Base-by-base conservation (phyloP, 805 yeast species). In the Ogataea dorogensis region DNA sequence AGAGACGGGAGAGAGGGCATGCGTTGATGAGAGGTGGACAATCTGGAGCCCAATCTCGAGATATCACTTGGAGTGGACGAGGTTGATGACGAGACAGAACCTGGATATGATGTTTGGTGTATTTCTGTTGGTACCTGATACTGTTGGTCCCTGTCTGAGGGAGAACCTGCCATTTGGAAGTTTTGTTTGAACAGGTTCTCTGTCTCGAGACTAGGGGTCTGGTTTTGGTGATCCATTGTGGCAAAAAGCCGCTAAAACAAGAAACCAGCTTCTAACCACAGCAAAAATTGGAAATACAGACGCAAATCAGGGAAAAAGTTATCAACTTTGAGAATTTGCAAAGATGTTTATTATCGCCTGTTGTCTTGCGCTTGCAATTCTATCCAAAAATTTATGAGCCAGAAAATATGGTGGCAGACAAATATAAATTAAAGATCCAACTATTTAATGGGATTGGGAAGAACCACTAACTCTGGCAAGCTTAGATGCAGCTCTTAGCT, bases 401-500 rank as follows among this genome's bases (percentile, higher is more conserved):
- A 30, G 10, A 16, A 24, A 19, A 24, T 19, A 10, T 11, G 10
- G 26, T 17, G 13, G 20, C 12, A 14, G 17, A 21, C 3, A 17
- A 30, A 28, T 27, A 28, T 21, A 27, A 24, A 19, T 18, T 12
- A 18, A 15, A 12, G 12, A 30, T 20, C 13, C 20, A 11, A 8
- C 14, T 24, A 12, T 5, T 31, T 23, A 28, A n/a, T 29, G 21
- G 21, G 15, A 7, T 5, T 22, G 28, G 22, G 15, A 33, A 21
- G 40, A 12, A 6, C 47, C 47, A 17, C 39, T 33, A 33, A 43
- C 34, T 44, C 53, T 51, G 12, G 63, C 63, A 17, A 61, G 46
- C 33, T 48, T 51, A 17, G 65, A 61, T 19, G 47, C 38, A 13
- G 53, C 49, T 49, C 65, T 52, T 17, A 61, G 27, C 38, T 40